These are phyloP conservation scores for Peronospora farinosa DNA, from an alignment of 352 stramenopile genomes.

Conservation along the genomic window DNA sequence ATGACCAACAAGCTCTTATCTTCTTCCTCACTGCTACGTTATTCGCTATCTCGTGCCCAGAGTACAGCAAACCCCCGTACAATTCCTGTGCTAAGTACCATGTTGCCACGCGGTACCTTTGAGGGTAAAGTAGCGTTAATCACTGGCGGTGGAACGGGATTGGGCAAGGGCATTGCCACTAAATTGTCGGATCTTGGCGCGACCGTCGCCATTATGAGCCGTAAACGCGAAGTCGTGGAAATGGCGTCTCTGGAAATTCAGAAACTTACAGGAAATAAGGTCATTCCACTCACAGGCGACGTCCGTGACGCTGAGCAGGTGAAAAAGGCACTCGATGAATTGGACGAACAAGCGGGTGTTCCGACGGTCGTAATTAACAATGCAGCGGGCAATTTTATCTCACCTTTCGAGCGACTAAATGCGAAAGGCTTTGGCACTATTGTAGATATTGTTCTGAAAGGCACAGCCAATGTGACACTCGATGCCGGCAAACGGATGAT, in stretches of 20 bases:
- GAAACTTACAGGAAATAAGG: slow-evolving; percentile 46
- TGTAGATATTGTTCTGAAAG: slow-evolving; percentile 92
- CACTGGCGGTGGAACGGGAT: slow-evolving; percentile 91
- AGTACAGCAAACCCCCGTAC: slow-evolving; percentile 24
- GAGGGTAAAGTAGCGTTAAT: slow-evolving; percentile 87
- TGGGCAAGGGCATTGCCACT: slow-evolving; percentile 92
- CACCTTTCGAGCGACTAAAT: slow-evolving; percentile 85
- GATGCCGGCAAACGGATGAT: slow-evolving; percentile 79
- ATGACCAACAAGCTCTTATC: slow-evolving; percentile 18
- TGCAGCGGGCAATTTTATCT: slow-evolving; percentile 93
- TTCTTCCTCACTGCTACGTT: neutral
- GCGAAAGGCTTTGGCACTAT: slow-evolving; percentile 95
- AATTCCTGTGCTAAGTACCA: slow-evolving; percentile 41
- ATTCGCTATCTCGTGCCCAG: slow-evolving; percentile 11
- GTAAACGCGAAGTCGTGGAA: slow-evolving; percentile 88
- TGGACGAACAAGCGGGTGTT: slow-evolving; percentile 54
- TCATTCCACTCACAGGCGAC: slow-evolving; percentile 75
- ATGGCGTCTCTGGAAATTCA: slow-evolving; percentile 75
- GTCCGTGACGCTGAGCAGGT: slow-evolving; percentile 88
- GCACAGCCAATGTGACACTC: slow-evolving; percentile 78
- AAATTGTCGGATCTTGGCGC: slow-evolving; percentile 90
- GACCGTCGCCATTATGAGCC: slow-evolving; percentile 92
- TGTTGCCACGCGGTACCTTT: slow-evolving; percentile 64
- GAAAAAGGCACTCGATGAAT: slow-evolving; percentile 72
- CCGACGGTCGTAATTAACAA: slow-evolving; percentile 81